Evolutionary conservation across 257 asterid species (phyloP).

Genomic region (Ophiorrhiza pumila): DNA sequence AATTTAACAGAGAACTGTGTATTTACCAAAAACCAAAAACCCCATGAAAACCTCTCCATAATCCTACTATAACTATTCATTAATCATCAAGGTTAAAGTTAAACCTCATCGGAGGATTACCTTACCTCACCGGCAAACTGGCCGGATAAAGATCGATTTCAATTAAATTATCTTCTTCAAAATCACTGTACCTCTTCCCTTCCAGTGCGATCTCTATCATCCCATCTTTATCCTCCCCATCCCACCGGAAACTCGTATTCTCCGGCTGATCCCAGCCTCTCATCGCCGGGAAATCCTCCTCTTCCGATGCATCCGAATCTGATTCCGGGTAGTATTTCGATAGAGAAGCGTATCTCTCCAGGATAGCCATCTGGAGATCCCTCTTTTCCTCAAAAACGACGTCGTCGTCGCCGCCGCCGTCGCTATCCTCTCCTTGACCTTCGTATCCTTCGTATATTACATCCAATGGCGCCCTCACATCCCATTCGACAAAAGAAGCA

Average conservation of each 20-base stretch:
- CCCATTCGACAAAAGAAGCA: constrained; percentile 66
- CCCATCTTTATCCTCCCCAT: constrained; percentile 59
- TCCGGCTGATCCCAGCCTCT: constrained; percentile 47
- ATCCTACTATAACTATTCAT: neutral
- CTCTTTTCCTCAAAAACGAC: constrained; percentile 33
- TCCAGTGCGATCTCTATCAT: constrained; percentile 73
- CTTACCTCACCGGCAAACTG: constrained; percentile 24
- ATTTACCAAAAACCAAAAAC: constrained; percentile 34
- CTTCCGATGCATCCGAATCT: constrained; percentile 64
- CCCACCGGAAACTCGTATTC: constrained; percentile 48
- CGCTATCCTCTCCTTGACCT: constrained; percentile 47
- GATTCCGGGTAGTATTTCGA: constrained; percentile 82
- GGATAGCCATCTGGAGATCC: constrained; percentile 35
- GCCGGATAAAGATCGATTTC: constrained; percentile 70
- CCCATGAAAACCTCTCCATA: constrained; percentile 30
- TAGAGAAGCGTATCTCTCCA: constrained; percentile 61
- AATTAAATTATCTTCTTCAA: constrained; percentile 76
- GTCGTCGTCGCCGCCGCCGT: constrained; percentile 29
- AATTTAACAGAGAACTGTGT: constrained; percentile 28
- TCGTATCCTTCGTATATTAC: constrained; percentile 72
- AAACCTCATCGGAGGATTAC: constrained; percentile 19
- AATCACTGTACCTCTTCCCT: constrained; percentile 38
- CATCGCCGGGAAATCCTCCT: constrained; percentile 36
- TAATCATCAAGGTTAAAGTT: constrained; percentile 20
- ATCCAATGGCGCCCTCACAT: constrained; percentile 90